Evolutionary conservation across 305 asterid species (phyloP), one percentile per base, ranked within the genome.

Genomic region (Lippia alba): DNA sequence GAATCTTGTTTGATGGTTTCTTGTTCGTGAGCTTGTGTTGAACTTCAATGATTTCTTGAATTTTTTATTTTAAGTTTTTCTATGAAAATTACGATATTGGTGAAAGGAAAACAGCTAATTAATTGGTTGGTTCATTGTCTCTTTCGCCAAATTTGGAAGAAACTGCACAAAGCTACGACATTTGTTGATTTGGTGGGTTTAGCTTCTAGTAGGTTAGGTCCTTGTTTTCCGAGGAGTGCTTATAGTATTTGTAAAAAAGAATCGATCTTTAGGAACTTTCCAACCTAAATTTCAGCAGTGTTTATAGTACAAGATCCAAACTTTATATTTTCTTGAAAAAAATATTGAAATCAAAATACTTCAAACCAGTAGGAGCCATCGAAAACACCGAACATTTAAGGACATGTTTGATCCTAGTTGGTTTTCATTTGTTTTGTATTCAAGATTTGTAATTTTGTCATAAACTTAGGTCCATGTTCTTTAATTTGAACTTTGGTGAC

Each of bases 121-220:
- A 45, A 68, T 70, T 33, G 72, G 75, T 77, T 61, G 39, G 76
- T 56, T 69, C 50, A 75, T 74, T 77, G 78, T 58, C 64, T 70
- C 75, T 41, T 45, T 57, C 34, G 62, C 70, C 69, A 20, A 14
- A 33, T 39, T 65, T 72, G 66, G 56, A 34, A 54, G 56, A 58
- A 15, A 56, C 17, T 54, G 50, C 44, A 12, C 14, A 45, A 55
- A 5, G 60, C 45, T 61, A 33, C 8, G 59, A 41, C 49, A 14
- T 56, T 15, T 44, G 56, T 39, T 6, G 45, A 48, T 66, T 55
- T 60, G 71, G 46, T 48, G 45, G 62, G 20, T 56, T 56, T 74
- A 6, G 69, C 72, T 57, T 57, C 24, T 56, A 36, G 32, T 24
- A 24, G 30, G 30, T 56, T 74, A 6, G 69, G 68, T 57, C 49